Evolutionary conservation across 306 rosid species (phyloP), one percentile per base, ranked within the genome.

Genomic region (Citrullus amarus): DNA sequence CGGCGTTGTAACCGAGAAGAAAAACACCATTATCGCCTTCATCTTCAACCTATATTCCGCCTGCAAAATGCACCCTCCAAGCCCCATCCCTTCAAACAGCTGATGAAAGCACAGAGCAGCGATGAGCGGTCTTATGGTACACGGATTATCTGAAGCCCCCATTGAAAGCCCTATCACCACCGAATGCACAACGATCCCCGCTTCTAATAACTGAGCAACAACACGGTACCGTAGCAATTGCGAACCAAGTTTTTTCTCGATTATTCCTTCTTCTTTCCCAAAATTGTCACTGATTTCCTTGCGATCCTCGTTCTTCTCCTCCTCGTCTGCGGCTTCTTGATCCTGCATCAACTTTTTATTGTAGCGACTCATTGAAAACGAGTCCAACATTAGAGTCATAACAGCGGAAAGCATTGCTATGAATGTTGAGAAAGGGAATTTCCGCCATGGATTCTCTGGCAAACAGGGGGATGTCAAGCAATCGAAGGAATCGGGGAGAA

Each of bases 1-100:
- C 58, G 94, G 91, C n/a, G 91, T 84, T 17, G 91, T 88, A 11
- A 92, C 76, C 79, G 94, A 88, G 88, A 88, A 90, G 71, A 92
- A 87, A 2, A 92, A 66, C 36, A 84, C 84, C 97, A 89, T 91
- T 0, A 84, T 79, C 71, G 77, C 81, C 58, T 87, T 83, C 20
- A 84, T 88, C 71, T 36, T 82, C 13, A 77, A 22, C 82, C 83
- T 81, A 74, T 85, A 88, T 72, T 87, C 83, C 14, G 91, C 97
- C 89, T 90, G 80, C 12, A 67, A 74, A 58, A 90, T 86, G 81
- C 86, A 88, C 0, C 87, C 89, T 58, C 90, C 88, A 25, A 91
- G 93, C 20, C 93, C 89, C 81, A 86, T 79, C 79, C 89, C 89
- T 70, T 86, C 89, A 15, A 86, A 91, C 68, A 85, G 84, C 68